Evolutionary conservation across 495 filamentous ascomycete species (phyloP), one percentile per base, ranked within the genome.

Genomic region (Clohesyomyces aquaticus): DNA sequence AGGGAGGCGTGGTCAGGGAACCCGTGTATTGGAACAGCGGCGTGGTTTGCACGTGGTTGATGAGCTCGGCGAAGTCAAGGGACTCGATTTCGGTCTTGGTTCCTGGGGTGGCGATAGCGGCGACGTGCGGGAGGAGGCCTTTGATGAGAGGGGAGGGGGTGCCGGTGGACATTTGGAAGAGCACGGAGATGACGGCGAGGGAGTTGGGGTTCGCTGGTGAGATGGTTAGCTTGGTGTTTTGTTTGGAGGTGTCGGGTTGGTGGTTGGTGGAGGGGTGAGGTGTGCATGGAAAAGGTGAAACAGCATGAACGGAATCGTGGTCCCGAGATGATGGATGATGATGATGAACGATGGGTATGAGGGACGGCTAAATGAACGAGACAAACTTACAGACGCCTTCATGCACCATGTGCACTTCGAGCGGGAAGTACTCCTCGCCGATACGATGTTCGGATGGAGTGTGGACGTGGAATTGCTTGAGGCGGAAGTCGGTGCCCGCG

Each of bases 381-480:
- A 21, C 8, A 21, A n/a, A 74, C 75, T 22, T 74, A 81, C 80
- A 71, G 12, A 72, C 49, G 45, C 76, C 77, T 70, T 81, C 77
- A 66, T 84, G 85, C 32, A 89, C 86, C 75, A 88, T 83, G 73
- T 89, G 87, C 73, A 83, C 77, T 72, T 89, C 87, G 73, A 88
- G 65, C 6, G 82, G 82, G 55, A 75, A 83, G 66, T 81, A 78
- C 69, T 85, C 85, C 71, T 76, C 72, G 45, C 62, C 73, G 18
- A 90, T 69, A 55, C 78, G 79, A 69, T 89, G 87, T 76, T 90
- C 87, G 69, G 80, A 82, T 6, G 87, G 87, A 12, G 86, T 82
- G 68, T 90, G 87, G 73, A 89, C 85, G 71, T 90, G 87, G 76
- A 88, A 88, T 66, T 90, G 87, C 38, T 78, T 72, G 19, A 90